These are phyloP conservation scores for Epichloe uncinata DNA, from an alignment of 2,329 filamentous ascomycete species.

Conservation along the genomic window DNA sequence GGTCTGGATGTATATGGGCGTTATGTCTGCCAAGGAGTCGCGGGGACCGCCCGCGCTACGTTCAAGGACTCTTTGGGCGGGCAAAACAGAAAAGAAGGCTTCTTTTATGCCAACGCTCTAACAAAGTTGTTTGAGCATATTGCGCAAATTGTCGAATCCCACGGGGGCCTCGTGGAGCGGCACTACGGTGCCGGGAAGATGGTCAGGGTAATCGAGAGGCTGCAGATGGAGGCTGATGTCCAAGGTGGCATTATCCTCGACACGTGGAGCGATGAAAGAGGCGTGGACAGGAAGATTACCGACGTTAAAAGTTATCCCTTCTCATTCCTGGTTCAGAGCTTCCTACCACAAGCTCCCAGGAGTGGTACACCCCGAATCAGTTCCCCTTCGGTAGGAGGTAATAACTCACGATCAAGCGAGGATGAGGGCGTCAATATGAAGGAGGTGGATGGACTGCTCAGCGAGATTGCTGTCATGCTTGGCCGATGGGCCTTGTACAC, in stretches of 20 bases:
- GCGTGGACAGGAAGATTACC: constrained; percentile 72
- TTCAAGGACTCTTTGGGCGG: constrained; percentile 52
- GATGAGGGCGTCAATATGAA: constrained; percentile 96
- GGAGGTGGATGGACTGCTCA: constrained; percentile 77
- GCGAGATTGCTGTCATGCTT: constrained; percentile 84
- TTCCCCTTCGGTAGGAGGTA: constrained; percentile 56
- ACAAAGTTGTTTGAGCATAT: constrained; percentile 96
- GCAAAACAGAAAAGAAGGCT: constrained; percentile 48
- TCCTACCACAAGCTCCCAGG: constrained; percentile 58
- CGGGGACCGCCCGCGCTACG: constrained; percentile 66
- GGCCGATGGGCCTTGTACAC: constrained; percentile 87
- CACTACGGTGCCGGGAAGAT: constrained; percentile 92
- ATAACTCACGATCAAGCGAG: constrained; percentile 51
- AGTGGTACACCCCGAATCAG: constrained; percentile 53
- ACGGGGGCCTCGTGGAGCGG: constrained; percentile 79
- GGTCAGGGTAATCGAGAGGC: constrained; percentile 80
- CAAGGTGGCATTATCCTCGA: constrained; percentile 94
- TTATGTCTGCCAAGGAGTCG: constrained; percentile 93
- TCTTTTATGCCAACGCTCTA: constrained; percentile 84
- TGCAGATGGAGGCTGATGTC: constrained; percentile 90
- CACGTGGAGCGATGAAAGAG: constrained; percentile 85
- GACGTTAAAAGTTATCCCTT: constrained; percentile 98
- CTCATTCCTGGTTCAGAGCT: constrained; percentile 92
- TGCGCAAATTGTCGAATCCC: constrained; percentile 86
- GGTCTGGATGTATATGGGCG: constrained; percentile 89